phyloP scores from a whole-genome alignment of 2,329 filamentous ascomycete genomes.

The Fusarium sterilihyphosum region DNA sequence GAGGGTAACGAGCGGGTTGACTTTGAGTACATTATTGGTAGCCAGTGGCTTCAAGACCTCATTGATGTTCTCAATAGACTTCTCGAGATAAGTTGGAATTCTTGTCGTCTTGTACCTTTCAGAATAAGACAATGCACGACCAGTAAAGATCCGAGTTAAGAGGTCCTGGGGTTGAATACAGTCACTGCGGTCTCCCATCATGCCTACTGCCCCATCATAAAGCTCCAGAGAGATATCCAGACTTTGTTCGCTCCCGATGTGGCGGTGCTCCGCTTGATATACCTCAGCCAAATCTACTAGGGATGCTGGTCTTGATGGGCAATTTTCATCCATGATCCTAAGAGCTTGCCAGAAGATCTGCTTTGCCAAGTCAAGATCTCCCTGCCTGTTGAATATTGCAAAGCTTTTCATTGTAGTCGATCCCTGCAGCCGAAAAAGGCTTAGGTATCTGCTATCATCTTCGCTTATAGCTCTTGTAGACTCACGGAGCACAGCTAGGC shows the following conservation, averaged over 20 bases:
- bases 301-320: not conserved
- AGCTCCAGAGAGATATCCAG: not conserved
- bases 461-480: not conserved
- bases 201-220: not conserved
- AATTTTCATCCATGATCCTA: not conserved
- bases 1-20: not conserved
- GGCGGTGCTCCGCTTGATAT: not conserved
- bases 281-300: not conserved
- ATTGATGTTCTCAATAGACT: not conserved
- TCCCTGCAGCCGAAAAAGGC: not conserved
- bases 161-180: not conserved
- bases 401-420: not conserved
- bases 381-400: not conserved
- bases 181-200: not conserved
- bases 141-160: not conserved
- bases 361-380: not conserved
- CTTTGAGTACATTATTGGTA: not conserved
- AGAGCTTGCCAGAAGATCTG: not conserved
- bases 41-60: not conserved
- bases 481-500: not conserved
- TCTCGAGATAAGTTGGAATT: not conserved
- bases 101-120: not conserved
- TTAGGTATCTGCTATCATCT: not conserved
- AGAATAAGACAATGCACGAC: not conserved
- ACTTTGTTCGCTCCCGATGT: not conserved